A percentile compares a stretch with the other conserved stretches of the same genome.
Evolutionary conservation across 192 early-diverging fungal genomes (phyloP).

Genomic region (Backusella liffmaniae): DNA sequence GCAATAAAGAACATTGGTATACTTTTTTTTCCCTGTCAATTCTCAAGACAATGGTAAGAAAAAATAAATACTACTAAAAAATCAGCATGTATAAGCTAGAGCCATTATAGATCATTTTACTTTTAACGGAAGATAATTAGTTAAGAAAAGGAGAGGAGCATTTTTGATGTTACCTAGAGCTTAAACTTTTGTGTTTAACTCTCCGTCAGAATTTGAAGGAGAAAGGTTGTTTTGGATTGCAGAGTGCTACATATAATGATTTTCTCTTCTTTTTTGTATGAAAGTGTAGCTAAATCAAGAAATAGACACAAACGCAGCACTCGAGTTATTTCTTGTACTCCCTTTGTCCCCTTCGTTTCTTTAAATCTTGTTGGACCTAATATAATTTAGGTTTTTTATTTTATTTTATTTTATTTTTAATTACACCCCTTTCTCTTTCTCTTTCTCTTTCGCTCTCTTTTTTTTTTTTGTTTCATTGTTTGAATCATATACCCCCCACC

Average conservation of each 20-base stretch:
- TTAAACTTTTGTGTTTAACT: conserved; percentile 1
- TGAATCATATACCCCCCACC: background rate
- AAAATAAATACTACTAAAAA: background rate
- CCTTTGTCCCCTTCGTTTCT: conserved; percentile 1
- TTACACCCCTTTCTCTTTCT: background rate
- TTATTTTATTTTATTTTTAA: background rate
- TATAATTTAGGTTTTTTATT: background rate
- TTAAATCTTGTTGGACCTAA: conserved; percentile 8
- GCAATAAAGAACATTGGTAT: background rate
- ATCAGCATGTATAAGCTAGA: background rate
- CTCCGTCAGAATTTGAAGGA: conserved; percentile 2
- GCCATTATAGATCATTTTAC: background rate
- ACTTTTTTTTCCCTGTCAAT: background rate
- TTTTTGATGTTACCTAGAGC: conserved; percentile 1
- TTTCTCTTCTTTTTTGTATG: background rate
- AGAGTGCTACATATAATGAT: background rate
- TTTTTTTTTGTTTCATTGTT: background rate
- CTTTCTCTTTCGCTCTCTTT: background rate
- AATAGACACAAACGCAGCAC: background rate
- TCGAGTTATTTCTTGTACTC: conserved; percentile 2
- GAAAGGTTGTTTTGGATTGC: background rate
- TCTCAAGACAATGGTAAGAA: background rate
- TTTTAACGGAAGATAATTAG: conserved; percentile 5
- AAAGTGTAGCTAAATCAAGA: background rate
- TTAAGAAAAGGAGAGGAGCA: background rate